Base-by-base conservation (phyloP, 305 asterid genomes). In the Coffea humblotiana region DNA sequence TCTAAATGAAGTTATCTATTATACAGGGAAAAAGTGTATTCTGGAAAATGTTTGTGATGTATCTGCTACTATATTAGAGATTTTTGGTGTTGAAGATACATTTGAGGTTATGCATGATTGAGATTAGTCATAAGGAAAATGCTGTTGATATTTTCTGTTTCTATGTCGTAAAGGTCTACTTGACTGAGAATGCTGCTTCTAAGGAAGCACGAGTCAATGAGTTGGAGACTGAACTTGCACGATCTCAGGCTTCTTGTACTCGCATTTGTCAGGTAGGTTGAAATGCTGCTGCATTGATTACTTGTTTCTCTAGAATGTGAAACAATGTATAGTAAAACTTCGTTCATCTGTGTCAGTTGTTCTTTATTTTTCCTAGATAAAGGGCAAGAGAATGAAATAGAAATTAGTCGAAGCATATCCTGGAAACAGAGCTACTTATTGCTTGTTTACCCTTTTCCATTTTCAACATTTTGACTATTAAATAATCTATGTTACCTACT, bases 171-270 rank as follows among this genome's bases (percentile, higher is more conserved):
- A 85, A 94, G 98, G 90, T 92, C 61, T 88, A 90, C 75, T 83
- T 91, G 90, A 88, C 98, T 77, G 98, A 93, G 79, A 89, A 71
- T 72, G 88, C 90, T 81, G 89, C 94, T 63, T 78, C 87, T 21
- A 96, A 88, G 85, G 97, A 94, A 56, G 95, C 93, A 65, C 90
- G 94, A 19, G 11, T 92, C 63, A 85, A 85, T 76, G 92, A 92
- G 27, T 79, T 91, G 75, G 98, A 92, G 87, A 84, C 97, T 65
- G 94, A 91, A 85, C 78, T 91, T 88, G 91, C 92, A 72, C 94
- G 87, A 45, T 78, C 84, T 84, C 91, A 86, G 56, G 93, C 97
- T 82, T 81, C 89, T 27, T 82, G 90, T 78, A 83, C 92, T 29
- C 93, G 97, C 32, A 78, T 87, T 80, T 77, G 81, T 83, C 98